A percentile compares a stretch with the other conserved stretches of the same genome.
phyloP scores from a whole-genome alignment of 805 yeast genomes.

The Wickerhamomyces kurtzmanii region DNA sequence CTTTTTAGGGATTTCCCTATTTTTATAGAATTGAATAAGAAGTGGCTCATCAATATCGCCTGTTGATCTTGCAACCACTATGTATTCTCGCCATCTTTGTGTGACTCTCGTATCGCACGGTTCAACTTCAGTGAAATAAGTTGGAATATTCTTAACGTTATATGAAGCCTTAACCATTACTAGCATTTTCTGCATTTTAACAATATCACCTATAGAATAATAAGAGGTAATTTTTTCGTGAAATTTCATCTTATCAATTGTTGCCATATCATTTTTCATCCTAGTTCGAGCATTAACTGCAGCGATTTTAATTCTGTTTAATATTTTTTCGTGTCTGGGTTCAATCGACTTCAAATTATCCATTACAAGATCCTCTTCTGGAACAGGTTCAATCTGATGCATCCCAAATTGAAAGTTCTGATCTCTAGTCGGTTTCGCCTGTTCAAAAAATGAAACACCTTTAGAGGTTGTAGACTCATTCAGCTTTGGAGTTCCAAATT shows the following conservation, averaged over 20 bases:
- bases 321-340: constrained; percentile 9
- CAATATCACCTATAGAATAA: constrained; percentile 47
- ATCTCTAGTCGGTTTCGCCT: too few relatives aligned
- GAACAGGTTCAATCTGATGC: too few relatives aligned
- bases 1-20: constrained; percentile 23
- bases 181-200: constrained; percentile 59
- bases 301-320: constrained; percentile 13
- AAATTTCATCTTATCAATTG: constrained; percentile 9
- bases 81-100: constrained; percentile 76
- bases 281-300: constrained; percentile 13
- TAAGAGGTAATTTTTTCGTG: constrained; percentile 19
- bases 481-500: too few relatives aligned
- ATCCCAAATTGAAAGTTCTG: too few relatives aligned
- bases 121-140: constrained; percentile 37
- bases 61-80: constrained; percentile 62
- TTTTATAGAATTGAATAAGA: constrained; percentile 50
- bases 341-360: too few relatives aligned
- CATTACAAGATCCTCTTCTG: too few relatives aligned
- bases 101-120: constrained; percentile 42
- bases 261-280: constrained; percentile 6
- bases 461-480: too few relatives aligned
- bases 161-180: constrained; percentile 42
- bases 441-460: too few relatives aligned
- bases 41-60: constrained; percentile 42
- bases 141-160: constrained; percentile 18